Percentiles rank a stretch among this genome's conserved stretches.
phyloP scores from a whole-genome alignment of 2,329 filamentous ascomycete genomes.

The Ophiocordyceps robertsii region DNA sequence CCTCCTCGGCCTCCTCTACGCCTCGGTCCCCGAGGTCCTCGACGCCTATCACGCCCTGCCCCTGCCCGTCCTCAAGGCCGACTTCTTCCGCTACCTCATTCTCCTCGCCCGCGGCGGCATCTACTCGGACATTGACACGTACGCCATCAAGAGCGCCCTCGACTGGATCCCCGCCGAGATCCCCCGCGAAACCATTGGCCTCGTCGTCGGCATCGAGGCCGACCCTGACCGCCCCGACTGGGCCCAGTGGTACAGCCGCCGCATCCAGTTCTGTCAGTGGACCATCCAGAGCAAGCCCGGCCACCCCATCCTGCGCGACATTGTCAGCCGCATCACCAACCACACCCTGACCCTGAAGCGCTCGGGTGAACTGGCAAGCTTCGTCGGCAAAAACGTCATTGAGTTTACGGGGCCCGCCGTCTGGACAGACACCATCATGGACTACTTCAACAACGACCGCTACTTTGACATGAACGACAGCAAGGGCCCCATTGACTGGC shows the following conservation, averaged over 20 bases:
- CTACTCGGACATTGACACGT: constrained; percentile 89
- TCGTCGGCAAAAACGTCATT: constrained; percentile 60
- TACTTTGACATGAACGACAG: constrained; percentile 72
- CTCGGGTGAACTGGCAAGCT: constrained; percentile 45
- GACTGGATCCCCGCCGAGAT: constrained; percentile 79
- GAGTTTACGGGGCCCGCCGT: constrained; percentile 89
- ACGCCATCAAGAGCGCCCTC: constrained; percentile 65
- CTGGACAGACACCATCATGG: constrained; percentile 88
- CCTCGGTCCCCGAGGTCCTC: constrained; percentile 63
- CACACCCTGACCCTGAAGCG: constrained; percentile 65
- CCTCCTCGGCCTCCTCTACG: constrained; percentile 76
- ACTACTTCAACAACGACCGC: constrained; percentile 81
- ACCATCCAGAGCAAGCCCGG: constrained; percentile 94
- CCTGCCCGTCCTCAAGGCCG: constrained; percentile 62
- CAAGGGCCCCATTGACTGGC: constrained; percentile 64
- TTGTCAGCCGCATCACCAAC: constrained; percentile 75
- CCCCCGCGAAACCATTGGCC: constrained; percentile 62
- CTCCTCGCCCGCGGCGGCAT: constrained; percentile 47
- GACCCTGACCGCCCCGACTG: constrained; percentile 89
- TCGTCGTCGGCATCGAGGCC: constrained; percentile 91
- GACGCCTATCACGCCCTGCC: constrained; percentile 65
- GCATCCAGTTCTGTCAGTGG: constrained; percentile 98
- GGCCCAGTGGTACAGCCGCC: constrained; percentile 88
- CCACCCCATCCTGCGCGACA: constrained; percentile 78
- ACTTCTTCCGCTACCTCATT: constrained; percentile 67